A percentile compares a stretch with the other conserved stretches of the same genome.
phyloP scores from a whole-genome alignment of 306 rosid genomes.

The Acacia melanoxylon region DNA sequence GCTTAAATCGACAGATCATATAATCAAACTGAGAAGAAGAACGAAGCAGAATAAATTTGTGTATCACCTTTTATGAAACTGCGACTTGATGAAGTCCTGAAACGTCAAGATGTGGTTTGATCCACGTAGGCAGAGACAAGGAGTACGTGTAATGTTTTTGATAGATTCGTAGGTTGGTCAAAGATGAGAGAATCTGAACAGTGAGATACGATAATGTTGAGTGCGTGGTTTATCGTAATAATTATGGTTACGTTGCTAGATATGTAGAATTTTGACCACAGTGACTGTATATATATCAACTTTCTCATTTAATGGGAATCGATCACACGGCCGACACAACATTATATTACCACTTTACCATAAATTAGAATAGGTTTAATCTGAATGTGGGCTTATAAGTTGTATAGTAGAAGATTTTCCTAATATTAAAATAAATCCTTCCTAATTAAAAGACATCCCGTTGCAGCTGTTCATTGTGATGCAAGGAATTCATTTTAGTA shows the following conservation, averaged over 20 bases:
- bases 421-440: not conserved
- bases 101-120: slow-evolving; percentile 36
- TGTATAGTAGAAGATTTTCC: too few relatives aligned
- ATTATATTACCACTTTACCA: slow-evolving; percentile 31
- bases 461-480: too few relatives aligned
- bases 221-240: slow-evolving; percentile 35
- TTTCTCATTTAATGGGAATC: slow-evolving; percentile 31
- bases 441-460: not conserved
- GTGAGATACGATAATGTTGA: slow-evolving; percentile 32
- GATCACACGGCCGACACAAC: slow-evolving; percentile 25
- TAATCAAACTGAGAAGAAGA: not conserved
- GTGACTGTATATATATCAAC: slow-evolving; percentile 33
- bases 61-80: not conserved
- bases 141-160: slow-evolving; percentile 4
- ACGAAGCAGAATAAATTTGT: not conserved
- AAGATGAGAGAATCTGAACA: slow-evolving; percentile 34
- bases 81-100: not conserved
- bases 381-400: not conserved
- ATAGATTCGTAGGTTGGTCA: slow-evolving; percentile 32
- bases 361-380: not conserved
- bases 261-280: slow-evolving; percentile 43
- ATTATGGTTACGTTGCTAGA: slow-evolving; percentile 43
- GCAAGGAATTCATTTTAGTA: not conserved
- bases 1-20: not conserved
- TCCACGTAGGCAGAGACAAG: slow-evolving; percentile 18